Percentiles rank a stretch among this genome's conserved stretches.
Conservation (phyloP, 2,329 filamentous ascomycete species). For the Lecanicillium sp. region DNA sequence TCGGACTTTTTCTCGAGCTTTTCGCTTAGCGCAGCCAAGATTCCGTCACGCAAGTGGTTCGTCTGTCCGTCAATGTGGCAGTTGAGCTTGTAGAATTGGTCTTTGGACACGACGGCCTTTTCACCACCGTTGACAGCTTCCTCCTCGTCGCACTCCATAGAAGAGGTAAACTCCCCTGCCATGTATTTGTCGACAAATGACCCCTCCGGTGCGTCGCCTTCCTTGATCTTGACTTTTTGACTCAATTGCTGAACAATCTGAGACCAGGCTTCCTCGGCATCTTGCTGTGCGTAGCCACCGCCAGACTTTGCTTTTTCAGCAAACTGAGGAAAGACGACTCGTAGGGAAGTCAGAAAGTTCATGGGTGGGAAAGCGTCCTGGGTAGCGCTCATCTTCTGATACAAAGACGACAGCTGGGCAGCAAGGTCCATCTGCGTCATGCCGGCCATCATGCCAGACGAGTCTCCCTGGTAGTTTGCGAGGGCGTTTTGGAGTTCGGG, state of each 20-base stretch:
- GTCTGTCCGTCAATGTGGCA: slow-evolving; percentile 86
- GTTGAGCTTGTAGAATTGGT: slow-evolving; percentile 84
- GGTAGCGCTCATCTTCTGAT: slow-evolving; percentile 82
- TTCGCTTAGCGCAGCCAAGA: slow-evolving; percentile 73
- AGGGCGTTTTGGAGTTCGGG: slow-evolving; percentile 85
- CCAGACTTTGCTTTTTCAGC: slow-evolving; percentile 79
- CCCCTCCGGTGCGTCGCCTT: slow-evolving; percentile 38
- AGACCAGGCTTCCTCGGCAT: slow-evolving; percentile 97
- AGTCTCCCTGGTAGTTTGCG: slow-evolving; percentile 39
- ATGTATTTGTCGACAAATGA: slow-evolving; percentile 91
- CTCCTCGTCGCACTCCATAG: slow-evolving; percentile 76
- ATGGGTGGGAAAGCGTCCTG: slow-evolving; percentile 80
- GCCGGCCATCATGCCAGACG: slow-evolving; percentile 34
- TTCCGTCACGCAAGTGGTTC: slow-evolving; percentile 86
- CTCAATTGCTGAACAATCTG: slow-evolving; percentile 82
- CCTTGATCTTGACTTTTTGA: slow-evolving; percentile 63
- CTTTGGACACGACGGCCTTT: slow-evolving; percentile 55
- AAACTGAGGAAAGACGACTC: slow-evolving; percentile 81
- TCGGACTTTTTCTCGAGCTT: slow-evolving; percentile 86
- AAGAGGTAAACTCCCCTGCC: slow-evolving; percentile 69
- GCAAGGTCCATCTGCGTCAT: slow-evolving; percentile 58
- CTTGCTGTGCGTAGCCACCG: slow-evolving; percentile 88
- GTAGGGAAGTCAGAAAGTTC: slow-evolving; percentile 73
- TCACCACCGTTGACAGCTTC: slow-evolving; percentile 69
- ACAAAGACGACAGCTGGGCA: slow-evolving; percentile 69